phyloP scores from a whole-genome alignment of 169 alveolate species.

The Babesia sp. region DNA sequence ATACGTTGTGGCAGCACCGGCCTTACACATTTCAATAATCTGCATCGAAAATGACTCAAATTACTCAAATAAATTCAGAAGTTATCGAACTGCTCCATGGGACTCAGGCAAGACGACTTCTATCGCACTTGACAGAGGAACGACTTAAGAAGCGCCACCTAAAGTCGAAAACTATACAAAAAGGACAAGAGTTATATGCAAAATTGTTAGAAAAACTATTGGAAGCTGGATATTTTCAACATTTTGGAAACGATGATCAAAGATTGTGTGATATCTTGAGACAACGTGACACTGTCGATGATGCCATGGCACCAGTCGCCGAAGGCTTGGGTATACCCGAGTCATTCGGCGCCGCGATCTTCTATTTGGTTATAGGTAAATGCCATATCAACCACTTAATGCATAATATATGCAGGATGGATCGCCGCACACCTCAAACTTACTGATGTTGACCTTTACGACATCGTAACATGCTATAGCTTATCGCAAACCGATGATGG shows the following conservation, averaged over 20 bases:
- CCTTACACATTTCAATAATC: slow-evolving; percentile 6
- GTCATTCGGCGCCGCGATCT: slow-evolving; percentile 9
- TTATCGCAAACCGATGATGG: slow-evolving; percentile 23
- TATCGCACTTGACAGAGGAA: slow-evolving; percentile 16
- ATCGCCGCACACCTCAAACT: neutral
- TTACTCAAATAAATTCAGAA: neutral
- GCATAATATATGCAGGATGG: slow-evolving; percentile 2
- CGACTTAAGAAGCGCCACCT: slow-evolving; percentile 1
- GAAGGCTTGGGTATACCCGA: neutral
- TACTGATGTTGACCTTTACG: slow-evolving; percentile 20
- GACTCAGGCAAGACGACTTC: neutral
- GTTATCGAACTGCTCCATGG: slow-evolving; percentile 9
- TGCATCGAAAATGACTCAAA: neutral
- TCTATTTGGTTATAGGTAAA: slow-evolving; percentile 19
- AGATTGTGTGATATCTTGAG: slow-evolving; percentile 1
- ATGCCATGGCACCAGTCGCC: slow-evolving; percentile 6
- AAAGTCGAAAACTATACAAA: slow-evolving; percentile 31
- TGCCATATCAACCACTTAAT: neutral
- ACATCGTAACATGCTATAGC: slow-evolving; percentile 31
- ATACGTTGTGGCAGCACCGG: neutral
- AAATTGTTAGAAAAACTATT: neutral
- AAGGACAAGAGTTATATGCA: neutral
- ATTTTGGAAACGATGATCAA: neutral
- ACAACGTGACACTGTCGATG: slow-evolving; percentile 10
- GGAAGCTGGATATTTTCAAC: slow-evolving; percentile 17